Evolutionary conservation across 805 yeast species (phyloP), one percentile per base, ranked within the genome.

Genomic region (Candida lessepsii): DNA sequence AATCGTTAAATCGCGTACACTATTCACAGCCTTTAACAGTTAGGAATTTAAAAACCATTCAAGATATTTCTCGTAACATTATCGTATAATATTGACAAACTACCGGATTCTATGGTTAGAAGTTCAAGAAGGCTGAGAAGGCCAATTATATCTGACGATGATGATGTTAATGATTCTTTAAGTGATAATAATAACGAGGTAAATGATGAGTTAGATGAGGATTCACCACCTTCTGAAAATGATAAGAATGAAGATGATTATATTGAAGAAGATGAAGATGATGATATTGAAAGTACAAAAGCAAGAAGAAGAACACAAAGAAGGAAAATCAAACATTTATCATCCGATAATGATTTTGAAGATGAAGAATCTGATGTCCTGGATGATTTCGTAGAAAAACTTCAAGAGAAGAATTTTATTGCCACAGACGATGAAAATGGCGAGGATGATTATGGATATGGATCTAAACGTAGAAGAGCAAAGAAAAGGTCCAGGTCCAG

Each of bases 391-490:
- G 32, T 61, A 11, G 58, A 60, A 29, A 51, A 50, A 39, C 54
- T 67, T 36, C 56, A 60, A 42, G 65, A 63, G 37, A 55, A 56
- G 36, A 50, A 53, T 26, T 68, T 68, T 34, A 48, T 68, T 35
- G 73, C 70, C 19, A 47, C 65, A 1, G 73, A 68, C 37, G 72
- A 66, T 18, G 66, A 57, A 10, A 58, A 53, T 9, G 39, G 34
- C 10, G 49, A 48, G 8, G 57, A 49, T 3, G 53, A 50, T 26
- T 49, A 52, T 41, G 57, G 58, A 9, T 54, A 52, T 41, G 53
- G 47, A n/a, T 36, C 41, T 18, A 28, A 16, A n/a, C 42, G 36
- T 13, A 44, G 37, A 29, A 46, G 51, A 27, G 35, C 47, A 4
- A 46, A 50, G 38, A 42, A 38, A 18, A 35, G 52, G 16, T 49